Base-by-base conservation (phyloP, 345 rosid genomes). In the Rhodomyrtus tomentosa region DNA sequence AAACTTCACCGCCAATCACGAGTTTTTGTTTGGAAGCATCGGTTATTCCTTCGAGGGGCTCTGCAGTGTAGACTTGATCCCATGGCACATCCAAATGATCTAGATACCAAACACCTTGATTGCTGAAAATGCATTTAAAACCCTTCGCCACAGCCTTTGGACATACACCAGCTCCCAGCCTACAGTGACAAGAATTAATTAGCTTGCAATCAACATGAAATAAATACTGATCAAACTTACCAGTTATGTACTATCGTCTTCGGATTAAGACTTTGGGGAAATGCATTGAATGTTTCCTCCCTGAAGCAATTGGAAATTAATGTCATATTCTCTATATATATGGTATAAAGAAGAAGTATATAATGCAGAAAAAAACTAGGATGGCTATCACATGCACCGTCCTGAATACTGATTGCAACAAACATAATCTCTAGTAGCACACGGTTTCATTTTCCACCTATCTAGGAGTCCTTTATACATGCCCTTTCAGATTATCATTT, bases 1-100 rank as follows among this genome's bases (percentile, higher is more conserved):
- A 95, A 87, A 95, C 99, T 95, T 97, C 98, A 84, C 99, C 99
- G 83, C 99, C 98, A 8, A 97, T 89, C 84, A 97, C 94, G 81
- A 97, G 96, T 74, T 92, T 86, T 85, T 95, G 96, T 74, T 86
- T 86, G 20, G 94, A 89, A 88, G 88, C 80, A 86, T 91, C 88
- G 3, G 80, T 6, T 86, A 95, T 95, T 86, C 98, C 99, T 86
- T 94, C 93, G 2, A 97, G 86, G 50, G 98, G 99, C 86, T 97
- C 99, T 2, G 98, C 95, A 8, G 83, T 90, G 86, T 96, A 96
- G 80, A 91, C 91, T 38, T 90, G 50, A 54, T 94, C 82, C 99
- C 99, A 95, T 16, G 92, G 98, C 48, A 93, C 95, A 87, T 96
- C 98, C 22, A 96, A 90, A 91, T 95, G 98, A 86, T 94, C 97